These are phyloP conservation scores for Talaromyces piceae DNA, from an alignment of 2,329 filamentous ascomycete species.

Conservation along the genomic window DNA sequence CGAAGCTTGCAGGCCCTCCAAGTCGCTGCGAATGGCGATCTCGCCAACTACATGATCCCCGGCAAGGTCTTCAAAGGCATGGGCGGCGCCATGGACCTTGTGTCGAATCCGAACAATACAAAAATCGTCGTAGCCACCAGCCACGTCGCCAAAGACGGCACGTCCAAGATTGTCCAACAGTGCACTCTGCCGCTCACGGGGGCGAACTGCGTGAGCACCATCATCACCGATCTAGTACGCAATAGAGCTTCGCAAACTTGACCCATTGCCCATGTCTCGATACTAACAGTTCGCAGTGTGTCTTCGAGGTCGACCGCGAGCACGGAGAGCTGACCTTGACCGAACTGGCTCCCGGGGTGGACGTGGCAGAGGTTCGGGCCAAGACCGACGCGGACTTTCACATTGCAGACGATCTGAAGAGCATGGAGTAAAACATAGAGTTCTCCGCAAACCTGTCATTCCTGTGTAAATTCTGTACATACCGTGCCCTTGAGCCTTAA, in stretches of 20 bases:
- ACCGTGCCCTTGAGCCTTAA: too few species aligned
- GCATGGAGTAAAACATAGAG: too few species aligned
- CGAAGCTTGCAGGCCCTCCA: slow-evolving; percentile 58
- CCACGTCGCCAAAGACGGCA: slow-evolving; percentile 92
- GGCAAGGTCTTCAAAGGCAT: slow-evolving; percentile 59
- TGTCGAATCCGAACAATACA: slow-evolving; percentile 62
- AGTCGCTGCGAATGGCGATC: slow-evolving; percentile 66
- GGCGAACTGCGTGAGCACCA: slow-evolving; percentile 75
- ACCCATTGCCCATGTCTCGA: background rate
- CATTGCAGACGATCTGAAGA: slow-evolving; percentile 69
- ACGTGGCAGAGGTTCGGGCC: slow-evolving; percentile 75
- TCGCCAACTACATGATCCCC: slow-evolving; percentile 59
- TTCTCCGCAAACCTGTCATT: too few species aligned
- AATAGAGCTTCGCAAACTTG: background rate
- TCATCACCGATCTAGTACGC: slow-evolving; percentile 72
- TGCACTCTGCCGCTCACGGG: slow-evolving; percentile 89
- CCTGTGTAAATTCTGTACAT: too few species aligned
- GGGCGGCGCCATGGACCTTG: slow-evolving; percentile 69
- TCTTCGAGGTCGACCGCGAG: slow-evolving; percentile 70
- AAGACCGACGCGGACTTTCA: slow-evolving; percentile 85
- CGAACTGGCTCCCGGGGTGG: slow-evolving; percentile 82
- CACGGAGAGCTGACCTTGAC: slow-evolving; percentile 70
- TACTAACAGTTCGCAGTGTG: slow-evolving; percentile 27
- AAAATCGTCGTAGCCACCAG: slow-evolving; percentile 92
- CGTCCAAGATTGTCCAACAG: slow-evolving; percentile 88